These are phyloP conservation scores for Secale cereale DNA, from an alignment of 176 grass and related monocot species.

Conservation along the genomic window DNA sequence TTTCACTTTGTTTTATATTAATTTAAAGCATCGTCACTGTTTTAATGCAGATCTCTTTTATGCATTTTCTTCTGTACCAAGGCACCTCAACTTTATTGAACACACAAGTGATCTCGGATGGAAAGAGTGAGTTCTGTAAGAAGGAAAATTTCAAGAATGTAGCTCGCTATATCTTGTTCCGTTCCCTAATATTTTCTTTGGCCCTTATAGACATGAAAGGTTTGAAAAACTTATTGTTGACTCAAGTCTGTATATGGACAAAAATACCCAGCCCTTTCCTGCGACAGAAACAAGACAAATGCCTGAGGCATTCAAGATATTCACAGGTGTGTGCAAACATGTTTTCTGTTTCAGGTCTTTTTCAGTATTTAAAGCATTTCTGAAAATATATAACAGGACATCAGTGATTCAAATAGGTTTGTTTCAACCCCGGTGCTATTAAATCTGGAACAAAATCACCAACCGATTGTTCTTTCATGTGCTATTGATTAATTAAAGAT, in stretches of 20 bases:
- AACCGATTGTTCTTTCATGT: background rate
- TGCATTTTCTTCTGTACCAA: constrained; percentile 49
- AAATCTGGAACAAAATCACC: background rate
- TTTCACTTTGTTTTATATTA: background rate
- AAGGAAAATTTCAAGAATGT: background rate
- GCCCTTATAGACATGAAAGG: constrained; percentile 45
- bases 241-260: constrained; percentile 53
- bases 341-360: background rate
- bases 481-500: background rate
- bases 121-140: constrained; percentile 50
- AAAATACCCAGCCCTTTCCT: constrained; percentile 28
- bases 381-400: background rate
- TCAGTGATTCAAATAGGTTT: background rate
- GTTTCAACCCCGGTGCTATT: background rate
- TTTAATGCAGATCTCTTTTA: constrained; percentile 59
- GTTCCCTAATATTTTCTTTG: background rate
- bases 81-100: constrained; percentile 61
- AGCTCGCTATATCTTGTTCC: background rate
- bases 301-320: constrained; percentile 81
- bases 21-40: background rate
- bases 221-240: constrained; percentile 79
- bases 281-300: constrained; percentile 46
- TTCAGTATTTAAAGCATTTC: background rate
- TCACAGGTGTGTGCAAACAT: constrained; percentile 51
- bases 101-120: constrained; percentile 68